Percentiles rank a stretch among this genome's conserved stretches.
Conservation (phyloP, 768 basidiomycete genomes). For the Holtermanniella nyarrowii region DNA sequence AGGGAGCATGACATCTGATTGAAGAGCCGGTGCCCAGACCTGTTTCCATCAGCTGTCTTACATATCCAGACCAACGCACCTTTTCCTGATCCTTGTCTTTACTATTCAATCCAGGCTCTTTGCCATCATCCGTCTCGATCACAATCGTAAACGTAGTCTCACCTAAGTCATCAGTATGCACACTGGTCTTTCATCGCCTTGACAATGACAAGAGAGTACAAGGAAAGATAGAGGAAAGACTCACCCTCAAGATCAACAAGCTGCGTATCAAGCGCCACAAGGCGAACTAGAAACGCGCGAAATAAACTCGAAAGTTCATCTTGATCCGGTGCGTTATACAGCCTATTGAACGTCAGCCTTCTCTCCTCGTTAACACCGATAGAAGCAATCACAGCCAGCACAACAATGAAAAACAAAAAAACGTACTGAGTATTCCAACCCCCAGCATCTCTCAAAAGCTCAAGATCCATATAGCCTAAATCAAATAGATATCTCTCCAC, state of each 20-base stretch:
- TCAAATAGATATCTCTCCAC: slow-evolving; percentile 88
- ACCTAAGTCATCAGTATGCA: slow-evolving; percentile 52
- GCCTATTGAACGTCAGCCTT: too few relatives aligned
- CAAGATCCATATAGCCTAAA: slow-evolving; percentile 56
- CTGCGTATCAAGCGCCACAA: slow-evolving; percentile 31
- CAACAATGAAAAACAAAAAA: background rate
- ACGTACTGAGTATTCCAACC: too few relatives aligned
- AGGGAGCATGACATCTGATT: slow-evolving; percentile 12
- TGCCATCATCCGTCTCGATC: slow-evolving; percentile 64
- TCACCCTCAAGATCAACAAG: slow-evolving; percentile 25
- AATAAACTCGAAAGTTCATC: slow-evolving; percentile 31
- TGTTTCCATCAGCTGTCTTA: too few relatives aligned
- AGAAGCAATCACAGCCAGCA: background rate
- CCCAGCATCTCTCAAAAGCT: slow-evolving; percentile 41
- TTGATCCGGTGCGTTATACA: slow-evolving; percentile 23
- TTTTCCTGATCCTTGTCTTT: too few relatives aligned
- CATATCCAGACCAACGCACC: too few relatives aligned
- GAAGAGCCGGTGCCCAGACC: slow-evolving; percentile 32
- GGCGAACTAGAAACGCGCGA: slow-evolving; percentile 31
- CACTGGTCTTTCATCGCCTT: slow-evolving; percentile 73
- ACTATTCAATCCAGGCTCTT: slow-evolving; percentile 22
- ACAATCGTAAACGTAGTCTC: slow-evolving; percentile 71
- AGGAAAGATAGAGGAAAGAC: slow-evolving; percentile 1
- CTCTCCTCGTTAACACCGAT: background rate
- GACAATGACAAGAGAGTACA: slow-evolving; percentile 49